Evolutionary conservation across 2,329 filamentous ascomycete genomes (phyloP), one percentile per base, ranked within the genome.

Genomic region (Eutypella sp.): DNA sequence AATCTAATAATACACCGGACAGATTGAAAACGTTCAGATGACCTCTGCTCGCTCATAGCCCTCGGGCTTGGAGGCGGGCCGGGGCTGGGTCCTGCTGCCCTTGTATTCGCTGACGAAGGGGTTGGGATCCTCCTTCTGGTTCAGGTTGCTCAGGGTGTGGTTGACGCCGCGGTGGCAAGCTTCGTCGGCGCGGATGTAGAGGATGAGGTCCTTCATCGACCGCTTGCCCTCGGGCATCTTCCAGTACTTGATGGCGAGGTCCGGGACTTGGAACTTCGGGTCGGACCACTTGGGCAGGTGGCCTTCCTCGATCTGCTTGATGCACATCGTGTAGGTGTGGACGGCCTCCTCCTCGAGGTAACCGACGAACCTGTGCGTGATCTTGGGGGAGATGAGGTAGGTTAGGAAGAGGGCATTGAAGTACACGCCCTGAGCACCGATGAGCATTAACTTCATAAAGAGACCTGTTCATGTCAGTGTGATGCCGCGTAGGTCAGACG

Each of bases 281-380:
- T 81, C 75, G 22, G 80, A 74, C 91, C 93, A 99, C 57, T 82
- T 82, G 1, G 91, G 90, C 13, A 96, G 72, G 47, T 81, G 79
- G n/a, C 92, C 92, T 3, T 78, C 76, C 47, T 97, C 91, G 20
- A 99, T 79, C 61, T 97, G 93, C 54, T 82, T 75, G 57, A 97
- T 87, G 49, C 89, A 88, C 41, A 90, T 83, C 1, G 89, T 93
- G 71, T 99, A 99, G 0, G 93, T 99, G 61, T 95, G 79, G 2
- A 97, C 92, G 8, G 93, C 93, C 67, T 99, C 93, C 66, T 99
- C 93, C 67, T 99, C 93, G 11, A 99, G 81, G 58, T 97, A 97
- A 2, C 91, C 93, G 44, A 97, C 91, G 66, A 99, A 97, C 38
- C 93, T 85, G 67, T 99, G 93, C 60, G 88, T 92, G 52, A 89